Evolutionary conservation across 2,329 filamentous ascomycete species (phyloP), one percentile per base, ranked within the genome.

Genomic region (Pseudocercospora musae): DNA sequence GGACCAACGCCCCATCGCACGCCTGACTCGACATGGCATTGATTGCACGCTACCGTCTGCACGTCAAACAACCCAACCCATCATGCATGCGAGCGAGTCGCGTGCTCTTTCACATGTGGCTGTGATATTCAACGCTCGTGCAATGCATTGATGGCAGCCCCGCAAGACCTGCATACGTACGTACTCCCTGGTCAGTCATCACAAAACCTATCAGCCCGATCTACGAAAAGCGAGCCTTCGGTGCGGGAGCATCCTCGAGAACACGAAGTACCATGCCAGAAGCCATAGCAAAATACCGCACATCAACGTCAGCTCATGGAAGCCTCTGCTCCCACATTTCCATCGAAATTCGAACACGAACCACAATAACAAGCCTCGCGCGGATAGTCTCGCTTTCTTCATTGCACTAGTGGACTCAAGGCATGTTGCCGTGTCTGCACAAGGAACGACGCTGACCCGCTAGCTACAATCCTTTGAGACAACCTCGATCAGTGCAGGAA

Each of bases 81-180:
- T n/a, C n/a, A n/a, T n/a, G n/a, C n/a, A n/a, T n/a, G n/a, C n/a
- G n/a, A n/a, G n/a, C n/a, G 29, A 31, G 29, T 31, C 29, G 29
- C 13, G 9, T 31, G 29, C 29, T 31, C 29, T 31, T 31, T 10
- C 29, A 31, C 49, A 53, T 53, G 18, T 53, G 49, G 15, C n/a
- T 37, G n/a, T n/a, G n/a, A n/a, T n/a, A 33, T 27, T 29, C 8
- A 37, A n/a, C 27, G 29, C 29, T 55, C 52, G 52, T 55, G 52
- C 52, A 55, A 40, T 25, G 40, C 6, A 37, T 55, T 55, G 18
- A 55, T 55, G n/a, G 52, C 29, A 37, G 52, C 52, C 52, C 52
- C 52, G 52, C 52, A 55, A 55, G n/a, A 29, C 21, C 15, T 25
- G 48, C 48, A 25, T 27, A 21, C n/a, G n/a, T n/a, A n/a, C n/a